Base-by-base conservation (phyloP, 371 early-diverging fungal genomes). In the Chytridium lagenaria region DNA sequence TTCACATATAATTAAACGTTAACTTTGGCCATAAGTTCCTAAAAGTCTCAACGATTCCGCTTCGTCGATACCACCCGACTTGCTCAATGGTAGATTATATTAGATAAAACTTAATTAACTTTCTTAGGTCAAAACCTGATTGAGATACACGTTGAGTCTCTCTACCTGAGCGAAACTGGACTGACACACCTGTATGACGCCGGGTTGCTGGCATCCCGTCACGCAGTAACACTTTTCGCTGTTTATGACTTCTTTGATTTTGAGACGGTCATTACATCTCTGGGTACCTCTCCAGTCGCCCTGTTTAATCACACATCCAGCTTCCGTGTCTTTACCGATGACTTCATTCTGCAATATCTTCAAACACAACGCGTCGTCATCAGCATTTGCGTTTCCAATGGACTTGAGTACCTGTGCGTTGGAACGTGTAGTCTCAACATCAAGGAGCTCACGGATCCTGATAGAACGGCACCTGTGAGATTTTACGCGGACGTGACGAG, bases 241-340 rank as follows among this genome's bases (percentile, higher is more conserved):
- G 67, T 77, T 52, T 81, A 78, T 67, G 86, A 86, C 75, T 86
- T 86, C 69, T 85, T 80, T 68, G 85, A 85, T 30, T 84, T 84
- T 70, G 86, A 86, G 67, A 84, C 85, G 7, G 73, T 78, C 44
- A 77, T 84, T 12, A 74, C 82, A 0, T 79, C 78, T 7, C 61
- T 84, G 30, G 83, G 81, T 2, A 28, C 77, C 7, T 77, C 80
- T 23, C 67, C 74, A 31, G 44, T 36, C 26, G 81, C 85, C 0
- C 50, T 49, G 2, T 84, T 68, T 64, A 77, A 79, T 67, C 71
- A 70, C 59, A 76, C 78, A 1, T 39, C 83, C 23, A 74, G 81
- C 68, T 85, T 66, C 66, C 75, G 77, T 50, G 77, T 85, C 23
- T 79, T 75, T 71, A 79, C 79, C 22, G 86, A 86, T 59, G 85